A percentile compares a stretch with the other conserved stretches of the same genome.
Evolutionary conservation across 345 rosid genomes (phyloP).

Genomic region (Ceriops tagal): DNA sequence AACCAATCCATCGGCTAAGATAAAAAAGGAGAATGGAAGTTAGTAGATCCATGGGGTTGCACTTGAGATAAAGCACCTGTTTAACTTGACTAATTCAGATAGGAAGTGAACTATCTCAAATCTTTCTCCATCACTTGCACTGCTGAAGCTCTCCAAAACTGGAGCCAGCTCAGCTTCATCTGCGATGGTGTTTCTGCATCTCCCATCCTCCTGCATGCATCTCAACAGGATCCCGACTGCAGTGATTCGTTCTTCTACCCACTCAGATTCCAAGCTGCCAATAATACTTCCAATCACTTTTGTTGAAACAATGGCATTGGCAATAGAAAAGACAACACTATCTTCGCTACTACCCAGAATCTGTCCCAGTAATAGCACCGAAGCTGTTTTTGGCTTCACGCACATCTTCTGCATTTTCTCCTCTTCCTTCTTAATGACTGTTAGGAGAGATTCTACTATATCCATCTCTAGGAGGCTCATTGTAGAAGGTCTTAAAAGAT

Average conservation of each 20-base stretch:
- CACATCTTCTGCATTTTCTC: constrained; percentile 43
- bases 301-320: constrained; percentile 33
- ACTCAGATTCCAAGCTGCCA: constrained; percentile 48
- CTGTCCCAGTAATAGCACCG: constrained; percentile 45
- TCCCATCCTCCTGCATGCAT: constrained; percentile 59
- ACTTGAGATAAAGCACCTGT: constrained; percentile 37
- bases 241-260: constrained; percentile 52
- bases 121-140: constrained; percentile 38
- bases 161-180: constrained; percentile 52
- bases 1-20: neutral
- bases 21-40: neutral
- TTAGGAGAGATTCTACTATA: constrained; percentile 43
- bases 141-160: constrained; percentile 45
- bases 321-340: constrained; percentile 32
- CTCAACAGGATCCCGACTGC: constrained; percentile 46
- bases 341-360: constrained; percentile 40
- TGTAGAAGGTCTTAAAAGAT: constrained; percentile 45
- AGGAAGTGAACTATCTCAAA: constrained; percentile 51
- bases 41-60: neutral
- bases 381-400: constrained; percentile 50
- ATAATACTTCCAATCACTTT: constrained; percentile 35
- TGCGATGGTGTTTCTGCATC: constrained; percentile 53
- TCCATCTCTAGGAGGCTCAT: constrained; percentile 45
- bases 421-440: constrained; percentile 34
- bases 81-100: constrained; percentile 52